Evolutionary conservation across 2,329 filamentous ascomycete genomes (phyloP).

Genomic region (Xylaria sp.): DNA sequence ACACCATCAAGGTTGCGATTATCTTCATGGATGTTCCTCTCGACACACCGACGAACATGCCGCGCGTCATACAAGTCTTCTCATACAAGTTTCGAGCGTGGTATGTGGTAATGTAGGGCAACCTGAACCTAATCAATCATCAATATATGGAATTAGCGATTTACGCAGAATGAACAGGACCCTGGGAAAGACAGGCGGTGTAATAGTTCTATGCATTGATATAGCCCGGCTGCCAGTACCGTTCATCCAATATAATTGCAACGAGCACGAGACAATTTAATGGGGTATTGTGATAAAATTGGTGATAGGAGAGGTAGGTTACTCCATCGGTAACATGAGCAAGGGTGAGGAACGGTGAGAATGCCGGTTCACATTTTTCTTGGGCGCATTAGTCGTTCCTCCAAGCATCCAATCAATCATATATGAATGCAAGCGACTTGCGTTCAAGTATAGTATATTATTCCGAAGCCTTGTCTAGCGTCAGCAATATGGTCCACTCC

Average conservation of each 20-base stretch:
- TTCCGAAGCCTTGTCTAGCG: background rate
- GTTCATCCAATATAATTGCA: background rate
- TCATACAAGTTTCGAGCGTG: background rate
- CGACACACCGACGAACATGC: background rate
- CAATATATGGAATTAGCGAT: too few relatives aligned
- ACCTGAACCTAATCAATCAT: too few relatives aligned
- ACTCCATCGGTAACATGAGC: background rate
- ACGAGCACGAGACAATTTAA: background rate
- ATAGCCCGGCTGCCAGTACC: background rate
- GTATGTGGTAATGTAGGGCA: too few relatives aligned
- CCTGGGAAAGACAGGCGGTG: too few relatives aligned
- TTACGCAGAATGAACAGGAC: too few relatives aligned
- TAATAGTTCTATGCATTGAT: background rate
- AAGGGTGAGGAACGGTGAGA: background rate
- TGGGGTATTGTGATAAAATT: too few relatives aligned
- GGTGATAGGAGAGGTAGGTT: too few relatives aligned
- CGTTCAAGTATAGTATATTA: background rate
- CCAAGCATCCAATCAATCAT: too few relatives aligned
- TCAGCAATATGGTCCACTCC: background rate
- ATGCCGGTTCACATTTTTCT: background rate
- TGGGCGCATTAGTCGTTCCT: too few relatives aligned
- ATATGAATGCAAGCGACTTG: background rate
- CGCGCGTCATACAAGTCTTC: background rate
- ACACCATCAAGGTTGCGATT: background rate
- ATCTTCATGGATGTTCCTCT: background rate